phyloP scores from a whole-genome alignment of 169 alveolate genomes.

The Cryptosporidium muris region DNA sequence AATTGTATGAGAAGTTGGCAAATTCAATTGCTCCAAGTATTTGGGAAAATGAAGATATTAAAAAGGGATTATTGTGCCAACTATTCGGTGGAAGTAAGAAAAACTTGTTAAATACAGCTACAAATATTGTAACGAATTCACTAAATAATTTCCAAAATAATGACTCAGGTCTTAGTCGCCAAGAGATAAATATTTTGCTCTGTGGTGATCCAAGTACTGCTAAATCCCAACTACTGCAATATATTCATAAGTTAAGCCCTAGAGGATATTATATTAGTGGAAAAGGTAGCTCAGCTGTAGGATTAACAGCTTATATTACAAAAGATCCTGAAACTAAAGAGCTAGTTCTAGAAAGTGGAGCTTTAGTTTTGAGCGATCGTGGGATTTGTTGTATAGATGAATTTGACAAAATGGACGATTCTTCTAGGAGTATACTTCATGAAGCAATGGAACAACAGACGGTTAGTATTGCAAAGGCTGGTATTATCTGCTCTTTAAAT shows the following conservation, averaged over 20 bases:
- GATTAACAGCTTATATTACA: conserved; percentile 97
- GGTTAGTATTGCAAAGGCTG: conserved; percentile 98
- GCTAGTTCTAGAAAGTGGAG: conserved; percentile 97
- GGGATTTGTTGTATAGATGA: conserved; percentile 99
- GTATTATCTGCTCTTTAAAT: conserved; percentile 88
- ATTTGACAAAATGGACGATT: conserved; percentile 99
- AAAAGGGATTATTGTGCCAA: conserved; percentile 93
- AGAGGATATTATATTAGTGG: conserved; percentile 97
- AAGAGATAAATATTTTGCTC: conserved; percentile 94
- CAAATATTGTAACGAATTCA: conserved; percentile 26
- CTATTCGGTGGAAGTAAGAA: conserved; percentile 96
- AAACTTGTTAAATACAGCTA: conserved; percentile 61
- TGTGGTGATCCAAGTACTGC: conserved; percentile 99
- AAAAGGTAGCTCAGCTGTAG: conserved; percentile 96
- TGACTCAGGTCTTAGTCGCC: conserved; percentile 79
- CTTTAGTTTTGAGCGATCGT: conserved; percentile 96
- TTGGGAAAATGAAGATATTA: conserved; percentile 95
- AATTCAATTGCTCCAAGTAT: conserved; percentile 97
- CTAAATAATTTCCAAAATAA: background rate
- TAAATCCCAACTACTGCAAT: conserved; percentile 96
- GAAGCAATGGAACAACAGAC: conserved; percentile 99
- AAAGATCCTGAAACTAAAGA: conserved; percentile 97
- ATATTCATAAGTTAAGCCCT: conserved; percentile 93
- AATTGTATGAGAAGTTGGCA: conserved; percentile 90
- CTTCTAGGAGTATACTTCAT: conserved; percentile 96